Base-by-base conservation (phyloP, 2,329 filamentous ascomycete genomes). In the Epichloe aotearoae region DNA sequence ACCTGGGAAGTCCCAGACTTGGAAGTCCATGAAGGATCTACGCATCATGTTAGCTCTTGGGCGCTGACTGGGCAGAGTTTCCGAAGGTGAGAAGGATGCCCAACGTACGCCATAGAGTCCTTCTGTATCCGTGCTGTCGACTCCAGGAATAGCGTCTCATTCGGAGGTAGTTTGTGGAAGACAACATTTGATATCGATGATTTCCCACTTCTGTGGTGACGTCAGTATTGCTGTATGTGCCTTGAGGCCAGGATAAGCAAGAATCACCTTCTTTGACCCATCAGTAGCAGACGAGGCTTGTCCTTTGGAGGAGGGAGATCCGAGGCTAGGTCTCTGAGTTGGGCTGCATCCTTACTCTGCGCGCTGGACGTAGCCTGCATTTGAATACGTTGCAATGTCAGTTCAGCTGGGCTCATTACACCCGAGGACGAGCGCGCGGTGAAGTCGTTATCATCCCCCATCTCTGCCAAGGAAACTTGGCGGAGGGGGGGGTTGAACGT, bases 21-120 rank as follows among this genome's bases (percentile, higher is more conserved):
- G 91, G 59, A 97, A 96, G 64, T 97, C 91, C 89, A 97, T 96
- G 65, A 98, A 97, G 3, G 93, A 97, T 59, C 89, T 96, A 52
- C 17, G 42, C 3, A 45, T 38, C 6, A 5, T 41, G 44, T 55
- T 36, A 61, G 51, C 17, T 38, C 4, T 15, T n/a, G 4, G 19
- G 17, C 10, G 14, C 54, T 65, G 36, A 63, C 60, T 45, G 53
- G 42, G n/a, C 46, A 30, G 14, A 11, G 2, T 12, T 30, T 26
- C 33, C 23, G 45, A 50, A 26, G 26, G 38, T 51, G 37, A 15
- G 12, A 45, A 12, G n/a, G 4, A 34, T 7, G 19, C 15, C 15
- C 4, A 3, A 73, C 88, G 70, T 68, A 96, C 90, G 93, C 88
- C 75, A 97, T 90, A 3, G 86, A 88, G 59, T 96, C 89, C 64